phyloP scores from a whole-genome alignment of 2,329 filamentous ascomycete species.

The Curvularia verruculosa region DNA sequence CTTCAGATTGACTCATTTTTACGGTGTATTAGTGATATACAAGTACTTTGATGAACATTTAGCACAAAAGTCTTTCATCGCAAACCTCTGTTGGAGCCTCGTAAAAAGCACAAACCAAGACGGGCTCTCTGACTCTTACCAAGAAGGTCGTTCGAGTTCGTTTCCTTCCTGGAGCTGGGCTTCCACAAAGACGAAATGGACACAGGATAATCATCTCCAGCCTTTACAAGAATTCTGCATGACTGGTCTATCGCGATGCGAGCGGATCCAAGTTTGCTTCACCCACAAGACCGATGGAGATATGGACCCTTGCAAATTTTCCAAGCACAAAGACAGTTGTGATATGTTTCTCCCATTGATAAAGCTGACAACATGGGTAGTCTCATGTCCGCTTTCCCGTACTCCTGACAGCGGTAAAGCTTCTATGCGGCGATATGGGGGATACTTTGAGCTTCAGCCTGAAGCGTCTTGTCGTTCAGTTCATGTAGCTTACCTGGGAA shows the following conservation, averaged over 20 bases:
- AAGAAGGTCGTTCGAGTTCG: neutral
- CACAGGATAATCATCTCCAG: neutral
- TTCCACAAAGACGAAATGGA: neutral
- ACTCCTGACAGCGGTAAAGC: neutral
- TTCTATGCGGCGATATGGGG: fast-evolving
- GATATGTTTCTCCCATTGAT: neutral
- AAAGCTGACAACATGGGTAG: neutral
- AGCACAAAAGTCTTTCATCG: neutral
- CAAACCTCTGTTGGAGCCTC: neutral
- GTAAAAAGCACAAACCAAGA: neutral
- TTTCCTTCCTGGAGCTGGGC: conserved; percentile 3
- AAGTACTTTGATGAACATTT: neutral
- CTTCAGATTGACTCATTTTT: neutral
- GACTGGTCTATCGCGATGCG: neutral
- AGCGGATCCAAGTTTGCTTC: neutral
- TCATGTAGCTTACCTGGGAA: neutral
- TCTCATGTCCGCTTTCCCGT: neutral
- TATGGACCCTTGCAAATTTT: neutral
- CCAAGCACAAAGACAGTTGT: neutral
- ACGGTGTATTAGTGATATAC: neutral
- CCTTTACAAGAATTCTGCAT: neutral
- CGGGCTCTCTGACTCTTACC: neutral
- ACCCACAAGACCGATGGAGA: neutral
- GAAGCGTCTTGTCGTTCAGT: neutral
- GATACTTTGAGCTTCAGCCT: neutral